Base-by-base conservation (phyloP, 129 eudicot genomes). In the Artemisia annua region DNA sequence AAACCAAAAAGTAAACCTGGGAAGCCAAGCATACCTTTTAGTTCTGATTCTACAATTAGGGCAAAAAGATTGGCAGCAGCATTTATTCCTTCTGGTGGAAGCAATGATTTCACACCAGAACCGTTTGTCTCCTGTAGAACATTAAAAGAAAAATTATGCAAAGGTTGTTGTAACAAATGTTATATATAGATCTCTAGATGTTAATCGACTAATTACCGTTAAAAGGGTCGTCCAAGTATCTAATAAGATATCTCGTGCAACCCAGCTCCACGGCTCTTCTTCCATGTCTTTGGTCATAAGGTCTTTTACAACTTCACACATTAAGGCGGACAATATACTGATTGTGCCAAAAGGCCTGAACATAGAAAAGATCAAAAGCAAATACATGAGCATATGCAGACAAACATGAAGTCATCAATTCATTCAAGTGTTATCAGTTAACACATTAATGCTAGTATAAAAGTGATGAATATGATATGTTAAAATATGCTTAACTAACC, bases 221-320 rank as follows among this genome's bases (percentile, higher is more conserved):
- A 95, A 83, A 75, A 95, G 89, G 63, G 92, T 71, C 7, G 94
- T 86, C 99, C 99, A 95, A 48, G 97, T 81, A 82, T 95, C 99
- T 66, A 95, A 86, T 79, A 95, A 85, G 57, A 90, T 90, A 79
- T 95, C 99, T 32, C 99, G 96, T 73, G 99, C 99, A 63, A 90
- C 94, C 96, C 97, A 88, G 80, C 97, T 95, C 97, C 99, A 95
- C 50, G 89, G 84, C 82, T 95, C 99, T 75, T 95, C 99, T 12
- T 90, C 99, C 48, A 85, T 72, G 59, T 39, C 70, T 58, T 80
- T 88, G 67, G 73, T 84, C 89, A 84, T 88, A 66, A 90, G 93
- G 71, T 79, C 89, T 85, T 90, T 95, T 16, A 89, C 46, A 73
- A 79, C 96, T 90, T 95, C 99, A 80, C 86, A 71, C 96, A 86